Evolutionary conservation across 78 protist species (phyloP).

Genomic region (Tieghemostelium lacteum): DNA sequence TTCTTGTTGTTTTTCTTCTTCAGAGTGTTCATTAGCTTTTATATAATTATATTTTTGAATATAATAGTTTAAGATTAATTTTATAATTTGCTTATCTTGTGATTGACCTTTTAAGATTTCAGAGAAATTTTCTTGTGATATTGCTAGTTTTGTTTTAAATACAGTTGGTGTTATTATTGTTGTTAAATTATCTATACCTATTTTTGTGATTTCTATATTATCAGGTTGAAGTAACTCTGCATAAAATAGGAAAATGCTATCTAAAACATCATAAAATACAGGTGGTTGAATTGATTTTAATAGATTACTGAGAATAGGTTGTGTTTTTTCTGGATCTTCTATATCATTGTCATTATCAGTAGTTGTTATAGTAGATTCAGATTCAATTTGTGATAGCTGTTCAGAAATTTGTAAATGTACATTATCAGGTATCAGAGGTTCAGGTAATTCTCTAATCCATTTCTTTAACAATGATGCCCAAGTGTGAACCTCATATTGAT

Average conservation of each 20-base stretch:
- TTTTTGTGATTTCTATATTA: constrained; percentile 6
- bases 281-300: constrained; percentile 1
- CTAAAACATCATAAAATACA: constrained; percentile 7
- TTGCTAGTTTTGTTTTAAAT: not conserved
- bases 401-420: not conserved
- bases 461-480: constrained; percentile 73
- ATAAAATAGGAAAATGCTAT: constrained; percentile 43
- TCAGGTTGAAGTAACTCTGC: constrained; percentile 22
- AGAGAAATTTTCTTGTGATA: not conserved
- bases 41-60: not conserved
- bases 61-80: not conserved
- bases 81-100: not conserved
- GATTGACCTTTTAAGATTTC: constrained; percentile 1
- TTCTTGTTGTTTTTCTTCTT: no score
- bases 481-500: constrained; percentile 20
- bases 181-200: constrained; percentile 36
- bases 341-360: not conserved
- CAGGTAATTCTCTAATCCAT: constrained; percentile 71
- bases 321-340: no score
- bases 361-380: no score
- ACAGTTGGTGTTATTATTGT: constrained; percentile 56
- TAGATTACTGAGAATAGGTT: no score
- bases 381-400: not conserved
- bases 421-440: constrained; percentile 22
- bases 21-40: not conserved